Percentiles rank a stretch among this genome's conserved stretches.
Evolutionary conservation across 768 basidiomycete species (phyloP).

Genomic region (Pleurotus djamor): DNA sequence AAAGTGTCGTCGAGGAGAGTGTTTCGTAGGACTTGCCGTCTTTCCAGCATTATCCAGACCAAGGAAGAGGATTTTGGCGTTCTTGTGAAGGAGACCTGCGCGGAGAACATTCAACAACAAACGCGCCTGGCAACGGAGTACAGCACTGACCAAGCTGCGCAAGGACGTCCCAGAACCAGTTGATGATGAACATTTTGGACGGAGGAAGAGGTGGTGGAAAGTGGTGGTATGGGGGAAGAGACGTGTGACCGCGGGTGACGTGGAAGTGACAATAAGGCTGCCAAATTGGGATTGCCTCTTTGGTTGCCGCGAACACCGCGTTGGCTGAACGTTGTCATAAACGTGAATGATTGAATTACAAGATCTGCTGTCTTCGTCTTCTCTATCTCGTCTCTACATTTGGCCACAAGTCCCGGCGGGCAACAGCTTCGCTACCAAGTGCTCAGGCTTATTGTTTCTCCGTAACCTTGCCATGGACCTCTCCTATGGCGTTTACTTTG

Average conservation of each 20-base stretch:
- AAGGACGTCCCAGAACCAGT: slow-evolving; percentile 98
- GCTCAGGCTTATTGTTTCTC: no score
- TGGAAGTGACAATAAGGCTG: slow-evolving; percentile 2
- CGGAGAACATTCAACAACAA: neutral
- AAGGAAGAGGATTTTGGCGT: slow-evolving; percentile 99
- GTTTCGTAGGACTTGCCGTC: slow-evolving; percentile 63
- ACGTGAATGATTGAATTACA: neutral
- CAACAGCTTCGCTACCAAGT: no score
- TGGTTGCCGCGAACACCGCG: neutral
- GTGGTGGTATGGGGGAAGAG: neutral
- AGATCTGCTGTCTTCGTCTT: no score
- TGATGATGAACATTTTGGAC: slow-evolving; percentile 72
- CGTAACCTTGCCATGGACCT: no score
- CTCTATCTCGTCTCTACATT: no score
- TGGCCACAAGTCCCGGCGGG: no score
- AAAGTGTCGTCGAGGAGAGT: neutral
- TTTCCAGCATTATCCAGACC: slow-evolving; percentile 99
- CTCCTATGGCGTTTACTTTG: no score
- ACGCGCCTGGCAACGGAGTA: slow-evolving; percentile 6
- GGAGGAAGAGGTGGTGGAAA: slow-evolving; percentile 9
- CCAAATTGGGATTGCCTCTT: neutral
- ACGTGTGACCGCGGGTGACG: slow-evolving; percentile 6
- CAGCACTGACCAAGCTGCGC: slow-evolving; percentile 76
- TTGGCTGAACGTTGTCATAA: neutral
- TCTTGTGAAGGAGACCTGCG: slow-evolving; percentile 90